Evolutionary conservation across 1,139 yeast genomes (phyloP).

Genomic region (Candida tetrigidarum): DNA sequence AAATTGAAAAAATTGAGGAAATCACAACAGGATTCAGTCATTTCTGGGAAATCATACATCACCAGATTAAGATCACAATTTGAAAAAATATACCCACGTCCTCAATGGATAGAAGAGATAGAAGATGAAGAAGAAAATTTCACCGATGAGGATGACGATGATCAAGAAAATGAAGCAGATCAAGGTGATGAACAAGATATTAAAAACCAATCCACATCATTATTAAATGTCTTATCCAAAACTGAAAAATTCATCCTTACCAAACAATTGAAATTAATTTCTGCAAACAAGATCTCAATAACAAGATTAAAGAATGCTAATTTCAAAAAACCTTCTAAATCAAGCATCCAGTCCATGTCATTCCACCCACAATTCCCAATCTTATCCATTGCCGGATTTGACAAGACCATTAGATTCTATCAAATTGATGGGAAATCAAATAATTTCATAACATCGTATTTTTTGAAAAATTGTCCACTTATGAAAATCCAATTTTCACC

Average conservation of each 20-base stretch:
- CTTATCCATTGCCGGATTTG: constrained; percentile 89
- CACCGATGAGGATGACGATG: constrained; percentile 30
- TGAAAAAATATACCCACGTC: constrained; percentile 85
- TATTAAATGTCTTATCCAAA: constrained; percentile 56
- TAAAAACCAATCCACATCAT: constrained; percentile 10
- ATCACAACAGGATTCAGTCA: constrained; percentile 57
- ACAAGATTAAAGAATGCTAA: constrained; percentile 87
- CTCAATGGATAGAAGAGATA: constrained; percentile 73
- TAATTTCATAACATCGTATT: constrained; percentile 79
- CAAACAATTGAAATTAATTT: constrained; percentile 59
- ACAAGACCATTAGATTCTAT: constrained; percentile 81
- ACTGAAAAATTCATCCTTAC: constrained; percentile 60
- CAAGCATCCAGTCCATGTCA: constrained; percentile 81
- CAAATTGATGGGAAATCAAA: constrained; percentile 93
- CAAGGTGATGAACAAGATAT: constrained; percentile 24
- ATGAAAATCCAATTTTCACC: constrained; percentile 71
- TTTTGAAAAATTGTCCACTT: constrained; percentile 78
- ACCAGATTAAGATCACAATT: constrained; percentile 80
- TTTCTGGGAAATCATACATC: constrained; percentile 71
- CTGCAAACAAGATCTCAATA: constrained; percentile 74
- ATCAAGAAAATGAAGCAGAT: constrained; percentile 37
- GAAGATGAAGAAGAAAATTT: constrained; percentile 26
- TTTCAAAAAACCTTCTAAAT: constrained; percentile 62
- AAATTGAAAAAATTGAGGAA: constrained; percentile 74
- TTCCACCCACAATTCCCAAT: constrained; percentile 90